Conservation (phyloP, 2,329 filamentous ascomycete species). For the Alternaria longipes region DNA sequence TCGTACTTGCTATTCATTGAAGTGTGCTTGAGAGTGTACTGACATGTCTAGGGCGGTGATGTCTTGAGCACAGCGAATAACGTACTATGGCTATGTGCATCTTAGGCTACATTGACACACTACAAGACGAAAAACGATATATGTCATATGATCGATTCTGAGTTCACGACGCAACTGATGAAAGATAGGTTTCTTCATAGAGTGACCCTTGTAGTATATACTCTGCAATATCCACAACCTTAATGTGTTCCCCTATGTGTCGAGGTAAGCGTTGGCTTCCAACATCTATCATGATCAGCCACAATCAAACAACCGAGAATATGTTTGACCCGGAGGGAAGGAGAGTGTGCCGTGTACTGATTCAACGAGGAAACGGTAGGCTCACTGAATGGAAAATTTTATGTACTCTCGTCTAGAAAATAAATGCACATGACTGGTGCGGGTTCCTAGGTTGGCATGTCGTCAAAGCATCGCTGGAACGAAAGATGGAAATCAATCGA, state of each 20-base stretch:
- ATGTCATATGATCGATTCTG: fast-evolving
- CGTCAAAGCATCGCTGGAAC: neutral
- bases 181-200: too few relatives aligned
- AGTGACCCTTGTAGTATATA: too few relatives aligned
- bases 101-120: neutral
- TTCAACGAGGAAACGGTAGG: too few relatives aligned
- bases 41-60: neutral
- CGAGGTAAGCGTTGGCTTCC: too few relatives aligned
- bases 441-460: fast-evolving
- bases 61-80: neutral
- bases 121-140: fast-evolving
- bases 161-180: neutral
- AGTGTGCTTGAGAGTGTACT: neutral
- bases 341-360: too few relatives aligned
- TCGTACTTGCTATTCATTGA: neutral
- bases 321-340: too few relatives aligned
- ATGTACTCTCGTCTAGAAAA: too few relatives aligned
- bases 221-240: too few relatives aligned
- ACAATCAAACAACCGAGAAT: too few relatives aligned
- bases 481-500: neutral
- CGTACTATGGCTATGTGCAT: fast-evolving
- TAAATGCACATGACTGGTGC: fast-evolving
- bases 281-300: too few relatives aligned
- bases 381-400: too few relatives aligned
- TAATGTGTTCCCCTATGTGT: too few relatives aligned